These are phyloP conservation scores for Leucocoprinus leucothites DNA, from an alignment of 768 basidiomycete species.

Conservation along the genomic window DNA sequence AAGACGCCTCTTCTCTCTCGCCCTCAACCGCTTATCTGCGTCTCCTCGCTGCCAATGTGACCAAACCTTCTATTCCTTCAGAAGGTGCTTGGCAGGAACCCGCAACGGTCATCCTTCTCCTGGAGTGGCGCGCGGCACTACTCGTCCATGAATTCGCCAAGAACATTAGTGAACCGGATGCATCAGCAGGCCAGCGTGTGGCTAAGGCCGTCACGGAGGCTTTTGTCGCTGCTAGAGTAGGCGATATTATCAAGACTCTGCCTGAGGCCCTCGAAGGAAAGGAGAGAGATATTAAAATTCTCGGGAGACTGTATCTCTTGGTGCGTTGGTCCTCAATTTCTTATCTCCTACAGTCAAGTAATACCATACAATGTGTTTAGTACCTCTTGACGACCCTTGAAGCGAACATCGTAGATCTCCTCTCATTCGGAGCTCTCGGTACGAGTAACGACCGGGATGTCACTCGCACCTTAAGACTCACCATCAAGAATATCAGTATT, in stretches of 20 bases:
- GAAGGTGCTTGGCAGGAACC: slow-evolving; percentile 33
- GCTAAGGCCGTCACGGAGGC: slow-evolving; percentile 67
- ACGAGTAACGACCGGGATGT: slow-evolving; percentile 31
- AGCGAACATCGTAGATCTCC: slow-evolving; percentile 51
- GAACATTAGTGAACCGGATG: slow-evolving; percentile 40
- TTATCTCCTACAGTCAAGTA: neutral
- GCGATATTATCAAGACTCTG: slow-evolving; percentile 40
- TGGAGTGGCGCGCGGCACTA: slow-evolving; percentile 66
- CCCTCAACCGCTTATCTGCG: slow-evolving; percentile 57
- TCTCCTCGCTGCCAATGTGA: slow-evolving; percentile 30
- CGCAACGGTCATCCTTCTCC: slow-evolving; percentile 37
- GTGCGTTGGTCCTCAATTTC: slow-evolving; percentile 27
- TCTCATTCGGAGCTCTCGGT: slow-evolving; percentile 49
- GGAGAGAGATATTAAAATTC: slow-evolving; percentile 22
- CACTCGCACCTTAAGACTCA: slow-evolving; percentile 44
- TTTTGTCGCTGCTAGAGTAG: slow-evolving; percentile 57
- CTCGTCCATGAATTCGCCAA: slow-evolving; percentile 46
- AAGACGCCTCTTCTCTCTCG: slow-evolving; percentile 31
- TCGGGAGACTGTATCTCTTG: slow-evolving; percentile 39
- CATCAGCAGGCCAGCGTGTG: slow-evolving; percentile 54
- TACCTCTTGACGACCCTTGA: slow-evolving; percentile 61
- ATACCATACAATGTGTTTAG: slow-evolving; percentile 27
- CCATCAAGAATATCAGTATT: slow-evolving; percentile 46
- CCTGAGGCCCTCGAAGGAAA: slow-evolving; percentile 16
- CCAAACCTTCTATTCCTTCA: slow-evolving; percentile 17